Evolutionary conservation across 2,329 filamentous ascomycete species (phyloP), one percentile per base, ranked within the genome.

Genomic region (Neurospora crassa): DNA sequence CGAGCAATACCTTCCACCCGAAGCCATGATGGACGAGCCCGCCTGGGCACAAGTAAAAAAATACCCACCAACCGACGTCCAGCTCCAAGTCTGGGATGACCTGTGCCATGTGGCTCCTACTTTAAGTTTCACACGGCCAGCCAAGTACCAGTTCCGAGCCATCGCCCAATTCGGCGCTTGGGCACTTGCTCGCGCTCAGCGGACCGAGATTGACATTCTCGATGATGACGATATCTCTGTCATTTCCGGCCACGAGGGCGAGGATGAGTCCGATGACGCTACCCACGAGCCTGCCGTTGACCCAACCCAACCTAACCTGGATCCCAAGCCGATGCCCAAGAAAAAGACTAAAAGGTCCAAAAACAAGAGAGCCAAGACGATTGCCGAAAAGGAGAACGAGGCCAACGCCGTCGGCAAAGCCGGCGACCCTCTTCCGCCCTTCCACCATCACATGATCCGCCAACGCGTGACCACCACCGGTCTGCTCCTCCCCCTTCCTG

Each of bases 1-100:
- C 0, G 79, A 86, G 34, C 87, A 88, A 72, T 98, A 97, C 76
- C 87, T 91, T 0, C 92, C 92, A 0, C 85, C 87, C 0, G 86
- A 91, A 45, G 84, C 84, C 0, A 84, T 88, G 63, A 82, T 96
- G 72, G 85, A 90, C 42, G 87, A 90, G 45, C 84, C 86, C 72
- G 90, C 90, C 40, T 85, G 85, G 24, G 84, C 86, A 4, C 80
- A 84, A 14, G 77, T 96, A 18, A 83, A 85, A 43, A 89, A 86
- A 73, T 96, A 93, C 80, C 88, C 89, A 71, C 92, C 94, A 0
- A 99, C 96, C 0, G 89, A 97, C 76, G 95, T 98, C 0, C 94
- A 97, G 78, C 85, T 99, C 2, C 96, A 98, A 79, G 91, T 98
- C 1, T 98, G 95, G 94, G 95, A 98, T 71, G 92, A 97, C 76